Percentiles rank a stretch among this genome's conserved stretches.
phyloP scores from a whole-genome alignment of 2,329 filamentous ascomycete genomes.

The Exophiala aquamarina region DNA sequence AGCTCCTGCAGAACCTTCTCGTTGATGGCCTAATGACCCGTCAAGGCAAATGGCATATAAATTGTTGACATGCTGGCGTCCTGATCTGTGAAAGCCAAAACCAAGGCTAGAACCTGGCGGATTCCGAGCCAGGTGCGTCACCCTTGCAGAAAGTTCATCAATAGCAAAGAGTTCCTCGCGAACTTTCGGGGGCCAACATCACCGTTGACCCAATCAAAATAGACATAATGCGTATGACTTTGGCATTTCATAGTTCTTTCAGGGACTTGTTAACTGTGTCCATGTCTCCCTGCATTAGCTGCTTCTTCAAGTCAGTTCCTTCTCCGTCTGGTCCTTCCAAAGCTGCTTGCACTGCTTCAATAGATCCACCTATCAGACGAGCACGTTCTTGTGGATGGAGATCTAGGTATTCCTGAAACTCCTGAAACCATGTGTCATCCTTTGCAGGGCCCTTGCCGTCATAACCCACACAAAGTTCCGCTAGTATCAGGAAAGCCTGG shows the following conservation, averaged over 20 bases:
- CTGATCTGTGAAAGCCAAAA: too few relatives aligned
- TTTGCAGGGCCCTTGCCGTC: conserved; percentile 27
- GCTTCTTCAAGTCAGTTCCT: not conserved
- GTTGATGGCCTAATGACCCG: too few relatives aligned
- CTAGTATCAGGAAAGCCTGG: conserved; percentile 23
- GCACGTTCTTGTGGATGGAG: conserved; percentile 33
- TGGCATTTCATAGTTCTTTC: not conserved
- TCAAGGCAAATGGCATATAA: too few relatives aligned
- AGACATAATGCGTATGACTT: too few relatives aligned
- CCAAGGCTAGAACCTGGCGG: too few relatives aligned
- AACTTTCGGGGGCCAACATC: too few relatives aligned
- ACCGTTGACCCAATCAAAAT: too few relatives aligned
- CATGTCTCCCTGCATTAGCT: conserved; percentile 1
- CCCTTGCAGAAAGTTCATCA: too few relatives aligned
- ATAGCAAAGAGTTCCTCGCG: too few relatives aligned
- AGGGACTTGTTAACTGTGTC: not conserved
- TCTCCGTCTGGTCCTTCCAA: conserved; percentile 17
- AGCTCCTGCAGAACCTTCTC: too few relatives aligned
- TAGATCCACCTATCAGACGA: conserved; percentile 24
- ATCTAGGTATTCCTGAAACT: conserved; percentile 31
- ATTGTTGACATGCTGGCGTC: too few relatives aligned
- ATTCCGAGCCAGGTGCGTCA: too few relatives aligned
- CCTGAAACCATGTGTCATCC: conserved; percentile 40
- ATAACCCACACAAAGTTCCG: conserved; percentile 28
- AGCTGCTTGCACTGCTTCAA: conserved; percentile 24